Conservation (phyloP, 306 rosid species). For the Corylus heterophylla region DNA sequence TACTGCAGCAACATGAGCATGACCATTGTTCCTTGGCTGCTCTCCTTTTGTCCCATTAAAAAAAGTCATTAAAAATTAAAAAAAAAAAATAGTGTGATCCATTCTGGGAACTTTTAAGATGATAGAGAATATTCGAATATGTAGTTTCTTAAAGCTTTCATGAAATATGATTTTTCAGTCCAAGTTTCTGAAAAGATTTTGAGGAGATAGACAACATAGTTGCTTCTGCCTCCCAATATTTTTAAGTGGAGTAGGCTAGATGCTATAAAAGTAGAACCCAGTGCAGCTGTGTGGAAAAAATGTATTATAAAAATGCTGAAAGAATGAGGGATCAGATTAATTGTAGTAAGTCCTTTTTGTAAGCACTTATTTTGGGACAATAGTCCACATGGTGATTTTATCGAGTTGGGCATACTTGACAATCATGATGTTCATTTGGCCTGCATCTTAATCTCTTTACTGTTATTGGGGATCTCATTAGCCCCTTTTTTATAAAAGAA, state of each 20-base stretch:
- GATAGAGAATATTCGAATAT: neutral
- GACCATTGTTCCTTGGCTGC: too few relatives aligned
- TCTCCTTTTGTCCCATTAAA: too few relatives aligned
- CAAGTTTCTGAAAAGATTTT: neutral
- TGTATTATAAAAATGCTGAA: neutral
- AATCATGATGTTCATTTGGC: neutral
- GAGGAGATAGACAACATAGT: neutral
- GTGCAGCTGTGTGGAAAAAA: neutral
- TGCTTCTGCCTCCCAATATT: neutral
- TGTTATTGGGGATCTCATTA: neutral
- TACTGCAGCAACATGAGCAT: too few relatives aligned
- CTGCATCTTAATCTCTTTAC: neutral
- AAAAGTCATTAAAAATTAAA: too few relatives aligned
- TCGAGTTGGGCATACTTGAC: neutral
- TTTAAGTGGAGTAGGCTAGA: neutral
- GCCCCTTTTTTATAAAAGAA: neutral
- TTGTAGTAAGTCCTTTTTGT: too few relatives aligned
- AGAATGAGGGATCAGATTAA: neutral
- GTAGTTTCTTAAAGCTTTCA: neutral
- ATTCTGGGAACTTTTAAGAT: neutral
- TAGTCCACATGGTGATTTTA: neutral
- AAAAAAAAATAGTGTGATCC: neutral
- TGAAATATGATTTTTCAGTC: neutral
- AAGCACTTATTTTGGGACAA: too few relatives aligned
- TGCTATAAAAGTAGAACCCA: neutral